phyloP scores from a whole-genome alignment of 176 grass and related monocot species.

The Leersia perrieri region DNA sequence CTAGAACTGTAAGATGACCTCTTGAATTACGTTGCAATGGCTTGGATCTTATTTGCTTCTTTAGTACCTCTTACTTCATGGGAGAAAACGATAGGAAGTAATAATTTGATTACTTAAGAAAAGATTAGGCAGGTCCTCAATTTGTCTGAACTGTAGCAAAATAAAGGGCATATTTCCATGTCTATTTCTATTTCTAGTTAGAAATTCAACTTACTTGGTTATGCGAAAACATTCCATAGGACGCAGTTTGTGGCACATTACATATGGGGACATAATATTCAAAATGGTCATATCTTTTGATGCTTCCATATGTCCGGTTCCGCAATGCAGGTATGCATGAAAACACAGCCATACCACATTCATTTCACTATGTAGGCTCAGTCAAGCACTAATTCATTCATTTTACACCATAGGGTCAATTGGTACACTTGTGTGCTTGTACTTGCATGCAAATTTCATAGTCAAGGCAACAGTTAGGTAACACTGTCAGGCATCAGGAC shows the following conservation, averaged over 20 bases:
- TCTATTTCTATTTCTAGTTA: neutral
- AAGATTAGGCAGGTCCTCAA: neutral
- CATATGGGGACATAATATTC: neutral
- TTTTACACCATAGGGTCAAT: neutral
- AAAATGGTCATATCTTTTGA: neutral
- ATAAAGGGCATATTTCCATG: neutral
- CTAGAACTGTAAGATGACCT: neutral
- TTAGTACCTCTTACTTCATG: too few species aligned
- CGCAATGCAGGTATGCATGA: neutral
- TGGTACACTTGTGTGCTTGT: neutral
- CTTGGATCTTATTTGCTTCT: neutral
- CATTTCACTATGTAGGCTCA: neutral
- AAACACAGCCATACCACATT: neutral
- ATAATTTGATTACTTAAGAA: neutral
- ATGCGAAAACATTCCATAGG: neutral
- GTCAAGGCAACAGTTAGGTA: neutral
- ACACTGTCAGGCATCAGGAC: neutral
- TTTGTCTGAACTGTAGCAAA: neutral
- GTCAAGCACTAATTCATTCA: neutral
- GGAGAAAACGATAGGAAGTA: too few species aligned
- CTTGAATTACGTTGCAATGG: neutral
- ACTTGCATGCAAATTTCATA: neutral
- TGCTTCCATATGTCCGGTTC: neutral
- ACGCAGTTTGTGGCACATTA: neutral
- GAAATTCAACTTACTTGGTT: neutral